These are phyloP conservation scores for Plectosphaerella sp. DNA, from an alignment of 2,329 filamentous ascomycete species.

Conservation along the genomic window DNA sequence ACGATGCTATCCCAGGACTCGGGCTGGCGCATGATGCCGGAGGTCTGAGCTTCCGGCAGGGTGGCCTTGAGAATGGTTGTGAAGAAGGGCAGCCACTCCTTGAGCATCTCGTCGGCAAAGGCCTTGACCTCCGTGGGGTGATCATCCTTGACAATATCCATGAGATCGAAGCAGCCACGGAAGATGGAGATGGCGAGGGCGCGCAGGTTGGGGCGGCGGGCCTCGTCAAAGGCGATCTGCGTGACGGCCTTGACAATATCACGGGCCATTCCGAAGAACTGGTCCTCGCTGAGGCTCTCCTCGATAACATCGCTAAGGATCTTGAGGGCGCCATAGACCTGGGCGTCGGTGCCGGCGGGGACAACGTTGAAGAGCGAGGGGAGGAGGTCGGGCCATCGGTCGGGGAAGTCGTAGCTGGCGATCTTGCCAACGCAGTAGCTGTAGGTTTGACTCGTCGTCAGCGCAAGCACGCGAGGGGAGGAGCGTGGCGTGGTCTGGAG, in stretches of 20 bases:
- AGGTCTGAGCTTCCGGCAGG: slow-evolving; percentile 59
- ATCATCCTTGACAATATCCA: slow-evolving; percentile 95
- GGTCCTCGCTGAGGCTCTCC: slow-evolving; percentile 86
- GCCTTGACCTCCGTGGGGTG: slow-evolving; percentile 80
- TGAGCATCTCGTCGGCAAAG: slow-evolving; percentile 83
- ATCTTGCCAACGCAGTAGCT: slow-evolving; percentile 86
- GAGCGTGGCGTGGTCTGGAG: slow-evolving; percentile 7
- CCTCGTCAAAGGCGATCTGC: slow-evolving; percentile 72
- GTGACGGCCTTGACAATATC: slow-evolving; percentile 83
- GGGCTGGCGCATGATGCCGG: slow-evolving; percentile 39
- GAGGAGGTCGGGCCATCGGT: slow-evolving; percentile 88
- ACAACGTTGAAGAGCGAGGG: slow-evolving; percentile 76
- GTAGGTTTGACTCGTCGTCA: neutral
- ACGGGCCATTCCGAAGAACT: slow-evolving; percentile 86
- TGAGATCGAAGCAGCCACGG: slow-evolving; percentile 84
- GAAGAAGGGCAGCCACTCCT: slow-evolving; percentile 88
- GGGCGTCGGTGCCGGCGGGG: slow-evolving; percentile 67
- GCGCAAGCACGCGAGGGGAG: neutral
- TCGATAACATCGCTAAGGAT: slow-evolving; percentile 89
- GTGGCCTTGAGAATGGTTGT: slow-evolving; percentile 69
- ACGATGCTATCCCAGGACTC: slow-evolving; percentile 76
- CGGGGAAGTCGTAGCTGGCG: slow-evolving; percentile 86
- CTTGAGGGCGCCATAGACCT: slow-evolving; percentile 84
- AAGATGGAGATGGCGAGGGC: slow-evolving; percentile 88
- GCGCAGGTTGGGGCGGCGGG: slow-evolving; percentile 69